phyloP scores from a whole-genome alignment of 768 basidiomycete species.

The Tubosaeta sp. region DNA sequence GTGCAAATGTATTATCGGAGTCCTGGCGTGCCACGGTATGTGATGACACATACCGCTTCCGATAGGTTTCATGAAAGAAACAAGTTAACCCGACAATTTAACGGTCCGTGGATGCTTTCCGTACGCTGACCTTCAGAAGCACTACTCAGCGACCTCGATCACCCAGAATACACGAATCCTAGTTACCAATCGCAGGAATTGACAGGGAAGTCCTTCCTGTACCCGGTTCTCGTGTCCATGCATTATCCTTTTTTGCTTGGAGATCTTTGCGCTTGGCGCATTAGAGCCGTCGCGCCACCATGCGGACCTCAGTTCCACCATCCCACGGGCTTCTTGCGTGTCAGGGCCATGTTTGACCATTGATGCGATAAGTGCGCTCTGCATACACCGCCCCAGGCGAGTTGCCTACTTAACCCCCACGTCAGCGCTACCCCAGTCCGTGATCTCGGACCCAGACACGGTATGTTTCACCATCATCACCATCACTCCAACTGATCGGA shows the following conservation, averaged over 20 bases:
- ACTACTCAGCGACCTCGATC: not conserved
- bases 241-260: no score
- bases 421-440: slow-evolving; percentile 63
- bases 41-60: not conserved
- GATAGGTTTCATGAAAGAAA: not conserved
- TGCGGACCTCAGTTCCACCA: slow-evolving; percentile 11
- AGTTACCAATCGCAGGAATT: not conserved
- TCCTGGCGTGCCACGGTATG: not conserved
- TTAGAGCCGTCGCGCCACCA: slow-evolving; percentile 5
- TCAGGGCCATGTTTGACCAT: slow-evolving; percentile 1
- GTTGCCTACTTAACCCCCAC: slow-evolving; percentile 67
- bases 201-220: not conserved
- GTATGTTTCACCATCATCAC: slow-evolving; percentile 32
- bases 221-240: no score
- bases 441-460: slow-evolving; percentile 63
- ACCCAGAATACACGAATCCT: not conserved
- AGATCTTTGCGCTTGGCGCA: not conserved
- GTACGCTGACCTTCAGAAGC: slow-evolving; percentile 1
- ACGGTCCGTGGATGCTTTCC: not conserved
- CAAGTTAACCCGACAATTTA: no score
- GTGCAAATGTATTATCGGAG: not conserved
- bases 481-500: not conserved
- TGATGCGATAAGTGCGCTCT: slow-evolving; percentile 18
- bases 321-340: slow-evolving; percentile 11
- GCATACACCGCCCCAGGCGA: slow-evolving; percentile 56